phyloP scores from a whole-genome alignment of 352 stramenopile species.

The Globisporangium iwayamae region DNA sequence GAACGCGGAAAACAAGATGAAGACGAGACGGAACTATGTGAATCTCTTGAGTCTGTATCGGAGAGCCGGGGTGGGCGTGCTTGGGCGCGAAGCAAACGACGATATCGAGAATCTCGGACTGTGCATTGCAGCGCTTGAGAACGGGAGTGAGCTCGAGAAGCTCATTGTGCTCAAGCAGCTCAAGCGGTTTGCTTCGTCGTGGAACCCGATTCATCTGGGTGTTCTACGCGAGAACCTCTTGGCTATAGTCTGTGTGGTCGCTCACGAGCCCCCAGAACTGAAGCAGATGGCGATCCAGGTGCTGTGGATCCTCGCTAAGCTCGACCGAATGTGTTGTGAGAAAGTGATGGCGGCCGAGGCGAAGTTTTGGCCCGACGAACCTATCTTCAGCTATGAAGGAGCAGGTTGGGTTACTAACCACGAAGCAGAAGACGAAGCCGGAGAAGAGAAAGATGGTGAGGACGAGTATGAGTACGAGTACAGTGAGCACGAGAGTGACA shows the following conservation, averaged over 20 bases:
- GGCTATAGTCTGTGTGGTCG: not conserved
- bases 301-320: not conserved
- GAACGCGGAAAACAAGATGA: not conserved
- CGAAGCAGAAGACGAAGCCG: not conserved
- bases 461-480: not conserved
- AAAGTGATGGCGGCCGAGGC: not conserved
- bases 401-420: not conserved
- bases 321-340: not conserved
- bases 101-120: not conserved
- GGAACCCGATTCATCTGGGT: not conserved
- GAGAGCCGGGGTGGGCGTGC: not conserved
- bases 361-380: not conserved
- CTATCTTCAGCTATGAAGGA: not conserved
- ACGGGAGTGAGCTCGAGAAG: constrained; percentile 1
- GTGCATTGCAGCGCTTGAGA: not conserved
- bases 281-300: not conserved
- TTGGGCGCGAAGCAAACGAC: not conserved
- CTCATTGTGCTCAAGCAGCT: constrained; percentile 3
- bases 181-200: not conserved
- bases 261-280: not conserved
- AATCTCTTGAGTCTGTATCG: not conserved
- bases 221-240: not conserved
- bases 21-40: not conserved
- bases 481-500: not conserved
- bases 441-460: not conserved